These are phyloP conservation scores for Diaporthe humulicola DNA, from an alignment of 2,329 filamentous ascomycete genomes.

Conservation along the genomic window DNA sequence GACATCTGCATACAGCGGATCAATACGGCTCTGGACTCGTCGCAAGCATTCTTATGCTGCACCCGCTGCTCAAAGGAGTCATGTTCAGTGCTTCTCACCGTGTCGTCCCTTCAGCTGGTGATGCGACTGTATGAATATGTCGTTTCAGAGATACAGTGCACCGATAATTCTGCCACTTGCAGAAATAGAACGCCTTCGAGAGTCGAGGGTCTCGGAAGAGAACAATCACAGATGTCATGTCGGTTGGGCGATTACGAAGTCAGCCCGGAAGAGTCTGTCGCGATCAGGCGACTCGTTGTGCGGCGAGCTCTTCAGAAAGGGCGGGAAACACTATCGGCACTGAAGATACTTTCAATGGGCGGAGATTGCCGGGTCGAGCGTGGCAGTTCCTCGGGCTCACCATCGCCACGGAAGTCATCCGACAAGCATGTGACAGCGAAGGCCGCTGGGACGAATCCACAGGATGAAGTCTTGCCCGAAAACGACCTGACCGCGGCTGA, in stretches of 20 bases:
- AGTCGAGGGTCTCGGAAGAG: neutral
- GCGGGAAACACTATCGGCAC: neutral
- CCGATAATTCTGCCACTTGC: neutral
- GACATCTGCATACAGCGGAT: neutral
- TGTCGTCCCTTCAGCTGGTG: neutral
- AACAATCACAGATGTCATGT: neutral
- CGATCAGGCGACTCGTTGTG: neutral
- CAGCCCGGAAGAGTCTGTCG: neutral
- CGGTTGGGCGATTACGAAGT: conserved; percentile 5
- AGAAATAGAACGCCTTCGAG: no score
- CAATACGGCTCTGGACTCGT: neutral
- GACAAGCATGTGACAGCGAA: neutral
- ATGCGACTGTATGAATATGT: conserved; percentile 5
- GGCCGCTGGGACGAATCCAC: neutral
- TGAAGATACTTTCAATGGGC: neutral
- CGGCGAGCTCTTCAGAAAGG: conserved; percentile 8
- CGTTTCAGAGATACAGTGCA: neutral
- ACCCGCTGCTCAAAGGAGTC: neutral
- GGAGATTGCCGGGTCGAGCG: neutral
- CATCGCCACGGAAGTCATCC: no score
- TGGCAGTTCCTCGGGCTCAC: neutral
- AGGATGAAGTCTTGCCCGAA: neutral
- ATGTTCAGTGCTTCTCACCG: neutral
- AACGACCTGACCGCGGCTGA: neutral
- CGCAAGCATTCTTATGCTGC: neutral